Conservation (phyloP, 805 yeast species). For the Lachancea thermotolerans region DNA sequence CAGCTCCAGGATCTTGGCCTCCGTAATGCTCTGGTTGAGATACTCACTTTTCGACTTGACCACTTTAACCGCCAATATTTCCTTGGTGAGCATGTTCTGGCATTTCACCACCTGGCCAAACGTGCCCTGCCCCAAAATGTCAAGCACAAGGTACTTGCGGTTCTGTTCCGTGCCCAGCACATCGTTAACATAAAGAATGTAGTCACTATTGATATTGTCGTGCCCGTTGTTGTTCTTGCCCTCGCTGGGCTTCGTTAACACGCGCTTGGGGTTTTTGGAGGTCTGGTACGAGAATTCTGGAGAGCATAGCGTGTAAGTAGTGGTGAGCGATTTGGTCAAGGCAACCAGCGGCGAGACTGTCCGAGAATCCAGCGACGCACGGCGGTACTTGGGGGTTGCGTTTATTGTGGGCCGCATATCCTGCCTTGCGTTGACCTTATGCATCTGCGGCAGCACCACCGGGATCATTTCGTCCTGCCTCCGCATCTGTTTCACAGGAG, state of each 20-base stretch:
- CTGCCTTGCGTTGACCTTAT: conserved; percentile 34
- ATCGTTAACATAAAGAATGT: conserved; percentile 90
- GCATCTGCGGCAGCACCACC: conserved; percentile 42
- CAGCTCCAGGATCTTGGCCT: conserved; percentile 77
- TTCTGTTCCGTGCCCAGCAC: conserved; percentile 67
- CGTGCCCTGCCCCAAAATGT: conserved; percentile 91
- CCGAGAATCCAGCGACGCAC: conserved; percentile 57
- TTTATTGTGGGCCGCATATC: conserved; percentile 59
- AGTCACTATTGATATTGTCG: conserved; percentile 86
- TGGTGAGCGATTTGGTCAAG: conserved; percentile 65
- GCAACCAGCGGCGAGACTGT: conserved; percentile 77
- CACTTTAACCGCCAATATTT: conserved; percentile 89
- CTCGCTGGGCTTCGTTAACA: conserved; percentile 86
- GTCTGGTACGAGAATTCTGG: conserved; percentile 78
- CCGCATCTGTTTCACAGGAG: conserved; percentile 27
- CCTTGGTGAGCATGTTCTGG: conserved; percentile 61
- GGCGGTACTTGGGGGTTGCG: conserved; percentile 58
- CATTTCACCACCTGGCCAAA: conserved; percentile 99
- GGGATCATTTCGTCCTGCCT: conserved; percentile 20
- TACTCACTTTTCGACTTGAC: conserved; percentile 89
- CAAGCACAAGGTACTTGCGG: conserved; percentile 80
- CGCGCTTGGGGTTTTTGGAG: conserved; percentile 83
- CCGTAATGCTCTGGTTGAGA: conserved; percentile 85
- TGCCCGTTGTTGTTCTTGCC: conserved; percentile 73
- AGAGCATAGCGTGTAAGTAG: conserved; percentile 79